These are phyloP conservation scores for Botrytis galanthina DNA, from an alignment of 2,329 filamentous ascomycete species.

Conservation along the genomic window DNA sequence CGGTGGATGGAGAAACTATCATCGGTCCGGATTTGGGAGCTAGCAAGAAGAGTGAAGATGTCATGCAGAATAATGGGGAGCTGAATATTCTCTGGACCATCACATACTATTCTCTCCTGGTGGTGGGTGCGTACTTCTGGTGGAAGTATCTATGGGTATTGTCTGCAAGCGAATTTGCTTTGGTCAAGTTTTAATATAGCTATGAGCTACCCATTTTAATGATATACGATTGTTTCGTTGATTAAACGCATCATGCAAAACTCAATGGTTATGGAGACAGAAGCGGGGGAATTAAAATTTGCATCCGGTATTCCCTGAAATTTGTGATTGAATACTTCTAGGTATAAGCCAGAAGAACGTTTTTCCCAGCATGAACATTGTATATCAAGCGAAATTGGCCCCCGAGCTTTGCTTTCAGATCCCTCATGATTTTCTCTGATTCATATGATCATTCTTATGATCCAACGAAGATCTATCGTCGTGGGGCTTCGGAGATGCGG, in stretches of 20 bases:
- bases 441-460: constrained; percentile 7
- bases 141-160: constrained; percentile 67
- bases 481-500: background rate
- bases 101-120: constrained; percentile 74
- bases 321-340: background rate
- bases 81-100: constrained; percentile 63
- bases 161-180: constrained; percentile 60
- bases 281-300: background rate
- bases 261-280: background rate
- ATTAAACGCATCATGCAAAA: background rate
- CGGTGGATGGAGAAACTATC: constrained; percentile 26
- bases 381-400: constrained; percentile 14
- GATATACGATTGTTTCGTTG: background rate
- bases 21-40: constrained; percentile 33
- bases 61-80: constrained; percentile 27
- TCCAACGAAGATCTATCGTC: constrained; percentile 5
- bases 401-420: background rate
- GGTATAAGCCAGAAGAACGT: background rate
- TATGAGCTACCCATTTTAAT: constrained; percentile 1
- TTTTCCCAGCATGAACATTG: constrained; percentile 2
- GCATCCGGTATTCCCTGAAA: background rate
- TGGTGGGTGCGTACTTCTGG: constrained; percentile 70
- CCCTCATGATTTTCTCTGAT: background rate
- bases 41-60: constrained; percentile 43
- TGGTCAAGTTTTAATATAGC: constrained; percentile 39